Evolutionary conservation across 2,329 filamentous ascomycete species (phyloP), one percentile per base, ranked within the genome.

Genomic region (Penicillium sp.): DNA sequence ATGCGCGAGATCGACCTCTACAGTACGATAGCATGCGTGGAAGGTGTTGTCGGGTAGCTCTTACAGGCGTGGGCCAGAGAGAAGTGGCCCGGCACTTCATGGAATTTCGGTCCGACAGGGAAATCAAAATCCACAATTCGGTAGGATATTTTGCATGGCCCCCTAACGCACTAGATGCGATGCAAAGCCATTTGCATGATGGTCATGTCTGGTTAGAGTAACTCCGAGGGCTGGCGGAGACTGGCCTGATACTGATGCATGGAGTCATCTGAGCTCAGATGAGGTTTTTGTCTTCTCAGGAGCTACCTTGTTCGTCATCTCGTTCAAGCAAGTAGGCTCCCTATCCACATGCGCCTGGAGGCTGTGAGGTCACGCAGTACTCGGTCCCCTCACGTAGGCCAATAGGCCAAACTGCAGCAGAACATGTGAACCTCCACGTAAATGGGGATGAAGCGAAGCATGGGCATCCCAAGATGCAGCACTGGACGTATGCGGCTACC

Each of bases 301-400:
- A 1, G 3, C 2, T 11, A 9, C 27, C 43, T 14, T 31, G 16
- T 31, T 46, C 43, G 24, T 46, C 24, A 31, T n/a, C 16, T 19
- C 18, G 14, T 55, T 31, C 39, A 60, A 58, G 59, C 44, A 63
- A 63, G 59, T 56, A 58, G 61, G 51, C 49, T 46, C 37, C 24
- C 31, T 46, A 46, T 27, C 43, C 24, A 16, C 7, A 41, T 27
- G 6, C 18, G 40, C 13, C 35, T 6, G 33, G 22, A 36, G 13
- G 27, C 35, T 6, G 33, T 27, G 40, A 13, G 35, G 27, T 33
- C 24, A 47, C 51, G 44, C 35, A 41, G 53, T 55, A 49, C 44
- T 46, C 56, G 40, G 18, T 40, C 46, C 33, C 22, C 53, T 37
- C 50, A 51, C 16, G 43, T n/a, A 54, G 47, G 54, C 50, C 50